A percentile compares a stretch with the other conserved stretches of the same genome.
phyloP scores from a whole-genome alignment of 2,329 filamentous ascomycete species.

The Corynespora cassiicola region DNA sequence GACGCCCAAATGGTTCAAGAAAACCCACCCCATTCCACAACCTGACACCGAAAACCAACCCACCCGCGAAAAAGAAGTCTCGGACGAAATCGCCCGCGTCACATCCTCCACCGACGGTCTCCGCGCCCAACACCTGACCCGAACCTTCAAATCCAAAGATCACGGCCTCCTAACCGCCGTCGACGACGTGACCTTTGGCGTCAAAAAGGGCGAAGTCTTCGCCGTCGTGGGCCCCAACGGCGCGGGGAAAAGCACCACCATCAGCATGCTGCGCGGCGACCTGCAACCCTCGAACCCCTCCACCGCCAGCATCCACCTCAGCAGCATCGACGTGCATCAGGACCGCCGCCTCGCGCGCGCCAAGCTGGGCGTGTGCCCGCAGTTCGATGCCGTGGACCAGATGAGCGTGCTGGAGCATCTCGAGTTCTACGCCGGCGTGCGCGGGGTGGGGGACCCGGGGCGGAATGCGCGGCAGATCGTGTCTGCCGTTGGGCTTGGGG shows the following conservation, averaged over 20 bases:
- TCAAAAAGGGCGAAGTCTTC: slow-evolving; percentile 81
- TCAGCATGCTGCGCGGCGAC: slow-evolving; percentile 84
- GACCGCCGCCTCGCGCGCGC: slow-evolving; percentile 72
- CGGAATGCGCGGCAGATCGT: slow-evolving; percentile 80
- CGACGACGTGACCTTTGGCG: slow-evolving; percentile 82
- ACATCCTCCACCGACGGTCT: slow-evolving; percentile 74
- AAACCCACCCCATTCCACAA: slow-evolving; percentile 54
- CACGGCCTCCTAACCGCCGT: slow-evolving; percentile 70
- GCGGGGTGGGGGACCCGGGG: slow-evolving; percentile 75
- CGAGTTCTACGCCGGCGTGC: slow-evolving; percentile 81
- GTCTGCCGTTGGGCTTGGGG: slow-evolving; percentile 74
- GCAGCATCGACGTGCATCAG: slow-evolving; percentile 72
- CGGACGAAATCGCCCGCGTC: slow-evolving; percentile 70
- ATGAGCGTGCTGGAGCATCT: slow-evolving; percentile 90
- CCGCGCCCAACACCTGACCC: slow-evolving; percentile 76
- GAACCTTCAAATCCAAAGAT: slow-evolving; percentile 66
- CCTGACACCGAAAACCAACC: slow-evolving; percentile 46
- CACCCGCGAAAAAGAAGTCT: slow-evolving; percentile 53
- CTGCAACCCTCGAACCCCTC: slow-evolving; percentile 68
- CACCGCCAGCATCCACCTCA: slow-evolving; percentile 77
- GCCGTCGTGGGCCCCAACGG: slow-evolving; percentile 89
- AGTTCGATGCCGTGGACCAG: slow-evolving; percentile 74
- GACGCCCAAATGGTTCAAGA: slow-evolving; percentile 32
- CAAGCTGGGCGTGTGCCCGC: slow-evolving; percentile 85
- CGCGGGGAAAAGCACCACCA: slow-evolving; percentile 88